A percentile compares a stretch with the other conserved stretches of the same genome.
These are phyloP conservation scores for Eutrema heterophyllum DNA, from an alignment of 345 rosid genomes.

Conservation along the genomic window DNA sequence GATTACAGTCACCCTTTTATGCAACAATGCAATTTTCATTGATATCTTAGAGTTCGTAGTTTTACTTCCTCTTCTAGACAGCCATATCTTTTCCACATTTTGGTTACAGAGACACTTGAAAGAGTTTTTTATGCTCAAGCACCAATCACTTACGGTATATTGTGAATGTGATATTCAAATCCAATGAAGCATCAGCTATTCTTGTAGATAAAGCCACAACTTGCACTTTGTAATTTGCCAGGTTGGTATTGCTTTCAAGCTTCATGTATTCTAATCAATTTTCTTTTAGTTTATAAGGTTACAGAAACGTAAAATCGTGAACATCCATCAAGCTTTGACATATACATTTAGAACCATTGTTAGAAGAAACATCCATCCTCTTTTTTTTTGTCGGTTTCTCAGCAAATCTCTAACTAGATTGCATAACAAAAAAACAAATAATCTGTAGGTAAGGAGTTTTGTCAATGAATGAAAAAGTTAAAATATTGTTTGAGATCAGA, in stretches of 20 bases:
- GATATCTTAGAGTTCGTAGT: conserved; percentile 28
- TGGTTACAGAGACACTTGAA: conserved; percentile 33
- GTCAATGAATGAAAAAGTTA: neutral
- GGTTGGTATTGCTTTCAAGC: conserved; percentile 15
- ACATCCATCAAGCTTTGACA: neutral
- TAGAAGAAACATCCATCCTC: too few relatives aligned
- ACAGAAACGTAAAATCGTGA: neutral
- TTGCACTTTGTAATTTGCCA: neutral
- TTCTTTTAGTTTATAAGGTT: neutral
- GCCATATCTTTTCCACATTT: conserved; percentile 19
- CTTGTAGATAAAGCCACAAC: conserved; percentile 5
- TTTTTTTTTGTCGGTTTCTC: too few relatives aligned
- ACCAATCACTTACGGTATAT: conserved; percentile 38
- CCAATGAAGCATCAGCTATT: conserved; percentile 9
- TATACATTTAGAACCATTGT: neutral
- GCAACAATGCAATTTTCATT: conserved; percentile 90
- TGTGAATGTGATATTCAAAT: conserved; percentile 29
- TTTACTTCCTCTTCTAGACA: conserved; percentile 19
- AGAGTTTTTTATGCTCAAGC: conserved; percentile 45
- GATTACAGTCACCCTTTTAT: conserved; percentile 75
- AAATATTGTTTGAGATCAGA: neutral
- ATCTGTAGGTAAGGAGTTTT: conserved; percentile 1
- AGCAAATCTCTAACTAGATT: too few relatives aligned
- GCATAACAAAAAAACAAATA: too few relatives aligned
- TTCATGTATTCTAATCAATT: neutral